These are phyloP conservation scores for Arachis hypogaea DNA, from an alignment of 306 rosid species.

Conservation along the genomic window DNA sequence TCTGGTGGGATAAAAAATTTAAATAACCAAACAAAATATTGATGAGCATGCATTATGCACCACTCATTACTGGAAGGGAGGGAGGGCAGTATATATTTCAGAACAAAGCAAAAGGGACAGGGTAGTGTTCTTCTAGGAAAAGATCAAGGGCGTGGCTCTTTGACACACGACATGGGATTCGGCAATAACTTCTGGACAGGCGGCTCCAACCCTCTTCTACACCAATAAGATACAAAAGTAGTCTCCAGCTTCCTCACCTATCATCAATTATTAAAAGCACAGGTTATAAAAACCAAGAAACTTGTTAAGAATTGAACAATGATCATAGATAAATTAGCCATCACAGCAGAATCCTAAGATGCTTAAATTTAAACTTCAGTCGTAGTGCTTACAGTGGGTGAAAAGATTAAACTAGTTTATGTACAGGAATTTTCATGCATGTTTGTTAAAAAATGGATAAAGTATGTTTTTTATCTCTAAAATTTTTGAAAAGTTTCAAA, in stretches of 20 bases:
- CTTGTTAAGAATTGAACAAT: neutral
- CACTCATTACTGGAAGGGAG: neutral
- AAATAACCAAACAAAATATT: slow-evolving; percentile 23
- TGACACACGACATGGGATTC: slow-evolving; percentile 54
- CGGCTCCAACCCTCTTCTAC: slow-evolving; percentile 73
- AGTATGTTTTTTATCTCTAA: too few species aligned
- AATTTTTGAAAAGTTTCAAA: too few species aligned
- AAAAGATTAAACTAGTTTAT: neutral
- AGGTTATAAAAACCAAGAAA: slow-evolving; percentile 3
- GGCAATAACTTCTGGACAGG: slow-evolving; percentile 65
- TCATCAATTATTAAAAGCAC: slow-evolving; percentile 28
- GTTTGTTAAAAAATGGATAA: neutral
- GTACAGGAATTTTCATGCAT: slow-evolving; percentile 43
- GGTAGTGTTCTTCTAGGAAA: slow-evolving; percentile 1
- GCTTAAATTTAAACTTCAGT: neutral
- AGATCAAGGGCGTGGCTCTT: slow-evolving; percentile 50
- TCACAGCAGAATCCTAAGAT: neutral
- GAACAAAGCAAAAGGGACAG: too few species aligned
- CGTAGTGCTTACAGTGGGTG: neutral
- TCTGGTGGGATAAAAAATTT: slow-evolving; percentile 5
- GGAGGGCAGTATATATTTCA: too few species aligned
- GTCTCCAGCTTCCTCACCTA: slow-evolving; percentile 83
- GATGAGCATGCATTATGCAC: slow-evolving; percentile 36
- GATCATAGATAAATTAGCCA: neutral
- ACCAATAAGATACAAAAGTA: slow-evolving; percentile 69